Percentiles rank a stretch among this genome's conserved stretches.
phyloP scores from a whole-genome alignment of 176 grass and related monocot species.

The Carex scoparia region DNA sequence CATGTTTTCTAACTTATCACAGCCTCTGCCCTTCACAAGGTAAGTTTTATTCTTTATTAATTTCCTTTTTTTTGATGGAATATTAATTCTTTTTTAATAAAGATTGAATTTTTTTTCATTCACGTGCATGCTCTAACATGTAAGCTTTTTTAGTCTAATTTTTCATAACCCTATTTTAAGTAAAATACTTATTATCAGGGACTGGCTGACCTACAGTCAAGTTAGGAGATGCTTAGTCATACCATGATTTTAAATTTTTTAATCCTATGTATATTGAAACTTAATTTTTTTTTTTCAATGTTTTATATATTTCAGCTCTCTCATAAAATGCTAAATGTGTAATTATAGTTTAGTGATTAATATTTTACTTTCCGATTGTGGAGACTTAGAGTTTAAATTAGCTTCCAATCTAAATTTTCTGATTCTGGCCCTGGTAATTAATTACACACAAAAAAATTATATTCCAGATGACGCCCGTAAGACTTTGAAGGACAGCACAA shows the following conservation, averaged over 20 bases:
- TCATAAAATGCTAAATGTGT: too few species aligned
- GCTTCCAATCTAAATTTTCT: too few species aligned
- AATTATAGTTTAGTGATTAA: too few species aligned
- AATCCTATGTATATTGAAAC: too few species aligned
- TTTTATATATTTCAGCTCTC: too few species aligned
- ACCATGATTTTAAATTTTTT: too few species aligned
- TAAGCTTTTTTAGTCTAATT: constrained; percentile 1
- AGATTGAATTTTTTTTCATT: constrained; percentile 1
- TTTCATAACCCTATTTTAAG: neutral
- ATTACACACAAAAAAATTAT: neutral
- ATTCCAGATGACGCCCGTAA: constrained; percentile 40
- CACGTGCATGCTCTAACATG: neutral
- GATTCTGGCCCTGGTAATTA: neutral
- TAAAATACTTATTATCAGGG: neutral
- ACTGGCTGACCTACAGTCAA: too few species aligned
- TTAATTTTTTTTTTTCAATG: too few species aligned
- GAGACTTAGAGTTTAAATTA: too few species aligned
- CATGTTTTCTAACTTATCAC: constrained; percentile 94
- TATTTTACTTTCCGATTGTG: too few species aligned
- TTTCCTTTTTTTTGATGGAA: neutral
- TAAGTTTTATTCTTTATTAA: constrained; percentile 35
- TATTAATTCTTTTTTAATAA: constrained; percentile 14
- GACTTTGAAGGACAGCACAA: constrained; percentile 5
- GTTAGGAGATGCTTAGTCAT: too few species aligned
- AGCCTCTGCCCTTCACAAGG: constrained; percentile 67